Base-by-base conservation (phyloP, 257 asterid genomes). In the Linderniella brevidens region DNA sequence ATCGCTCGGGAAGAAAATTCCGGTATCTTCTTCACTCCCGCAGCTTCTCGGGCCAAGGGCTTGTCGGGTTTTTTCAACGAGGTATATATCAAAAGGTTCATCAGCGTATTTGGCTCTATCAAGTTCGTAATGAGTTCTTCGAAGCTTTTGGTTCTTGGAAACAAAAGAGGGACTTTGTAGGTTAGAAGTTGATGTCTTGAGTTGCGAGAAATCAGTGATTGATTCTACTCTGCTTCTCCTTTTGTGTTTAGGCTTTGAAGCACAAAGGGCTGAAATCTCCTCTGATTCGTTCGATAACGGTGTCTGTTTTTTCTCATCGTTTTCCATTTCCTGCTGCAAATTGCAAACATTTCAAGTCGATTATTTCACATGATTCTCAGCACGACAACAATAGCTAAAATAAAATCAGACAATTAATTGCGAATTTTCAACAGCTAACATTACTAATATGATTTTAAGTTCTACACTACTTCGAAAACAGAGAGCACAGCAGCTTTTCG, bases 31-130 rank as follows among this genome's bases (percentile, higher is more conserved):
- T 13, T 20, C 44, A 11, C 45, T 41, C 18, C 17, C 17, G 11
- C 45, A 29, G 15, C 54, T 45, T 8, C 16, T 41, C 1, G 8
- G 29, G 35, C 29, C 37, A 38, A 10, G 32, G 37, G 13, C 46
- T 19, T 50, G 37, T 35, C 12, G 10, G 39, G 66, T n/a, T 46
- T 25, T 6, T 3, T 61, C 48, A 15, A 56, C 50, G 17, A 41
- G 9, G 68, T 83, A 80, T 46, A 76, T 80, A 56, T 76, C 80
- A 54, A 80, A 76, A 37, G 72, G 74, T 13, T 59, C 61, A 13
- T 46, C 59, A 5, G 35, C 55, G 45, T 41, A 20, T 13, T 35
- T 54, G 3, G 40, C 38, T 49, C 16, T 56, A 38, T 39, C 56
- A 48, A n/a, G 47, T 19, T 50, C 52, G 37, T 60, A 54, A 59